Conservation (phyloP, 441 rosid species). For the Theobroma grandiflorum region DNA sequence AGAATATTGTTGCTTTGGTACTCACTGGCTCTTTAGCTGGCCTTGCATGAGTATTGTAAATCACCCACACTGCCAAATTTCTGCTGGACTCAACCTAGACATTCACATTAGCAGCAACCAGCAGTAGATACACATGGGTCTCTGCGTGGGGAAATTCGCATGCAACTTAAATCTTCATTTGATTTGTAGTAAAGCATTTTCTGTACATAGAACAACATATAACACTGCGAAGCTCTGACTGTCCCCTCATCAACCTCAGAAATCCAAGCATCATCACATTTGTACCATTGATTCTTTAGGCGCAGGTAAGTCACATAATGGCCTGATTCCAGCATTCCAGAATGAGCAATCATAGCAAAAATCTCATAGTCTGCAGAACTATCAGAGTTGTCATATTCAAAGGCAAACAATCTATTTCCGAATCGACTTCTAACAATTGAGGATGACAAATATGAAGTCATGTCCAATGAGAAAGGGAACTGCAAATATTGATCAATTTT, state of each 20-base stretch:
- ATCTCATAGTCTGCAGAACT: slow-evolving; percentile 73
- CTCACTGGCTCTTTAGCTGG: background rate
- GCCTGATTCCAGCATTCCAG: slow-evolving; percentile 86
- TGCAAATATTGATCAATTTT: slow-evolving; percentile 79
- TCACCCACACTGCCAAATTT: slow-evolving; percentile 12
- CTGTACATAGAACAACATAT: slow-evolving; percentile 87
- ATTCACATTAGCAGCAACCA: slow-evolving; percentile 51
- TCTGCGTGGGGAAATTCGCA: slow-evolving; percentile 44
- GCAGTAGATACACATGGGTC: slow-evolving; percentile 46
- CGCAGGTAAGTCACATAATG: slow-evolving; percentile 83
- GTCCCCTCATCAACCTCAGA: slow-evolving; percentile 81
- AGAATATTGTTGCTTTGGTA: background rate
- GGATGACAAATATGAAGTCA: slow-evolving; percentile 78
- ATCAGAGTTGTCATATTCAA: slow-evolving; percentile 61
- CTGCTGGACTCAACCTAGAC: background rate
- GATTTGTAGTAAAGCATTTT: slow-evolving; percentile 66
- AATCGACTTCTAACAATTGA: slow-evolving; percentile 69
- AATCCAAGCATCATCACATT: slow-evolving; percentile 91
- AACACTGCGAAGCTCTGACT: slow-evolving; percentile 86
- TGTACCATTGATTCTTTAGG: slow-evolving; percentile 78
- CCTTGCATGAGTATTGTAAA: slow-evolving; percentile 2
- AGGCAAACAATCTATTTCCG: slow-evolving; percentile 71
- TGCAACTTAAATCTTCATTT: slow-evolving; percentile 55
- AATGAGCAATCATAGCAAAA: slow-evolving; percentile 83
- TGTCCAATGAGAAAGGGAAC: slow-evolving; percentile 81